A percentile compares a stretch with the other conserved stretches of the same genome.
Evolutionary conservation across 768 basidiomycete species (phyloP).

Genomic region (Termitomyces sp.): DNA sequence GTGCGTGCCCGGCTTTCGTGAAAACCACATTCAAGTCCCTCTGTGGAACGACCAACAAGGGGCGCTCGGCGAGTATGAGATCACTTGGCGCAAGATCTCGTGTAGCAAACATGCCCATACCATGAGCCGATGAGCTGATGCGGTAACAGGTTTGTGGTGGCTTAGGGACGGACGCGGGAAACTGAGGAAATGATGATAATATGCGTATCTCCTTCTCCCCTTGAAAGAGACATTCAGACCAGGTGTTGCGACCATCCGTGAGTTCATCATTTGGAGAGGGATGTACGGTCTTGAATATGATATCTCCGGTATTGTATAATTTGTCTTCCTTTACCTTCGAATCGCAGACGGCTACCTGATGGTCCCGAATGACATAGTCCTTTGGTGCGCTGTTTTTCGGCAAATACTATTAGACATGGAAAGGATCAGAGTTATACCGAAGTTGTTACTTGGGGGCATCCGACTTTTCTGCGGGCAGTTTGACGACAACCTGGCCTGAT

Average conservation of each 20-base stretch:
- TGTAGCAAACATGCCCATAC: conserved; percentile 30
- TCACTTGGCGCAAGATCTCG: conserved; percentile 26
- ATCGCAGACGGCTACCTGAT: too few relatives aligned
- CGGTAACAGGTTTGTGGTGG: neutral
- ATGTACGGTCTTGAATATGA: neutral
- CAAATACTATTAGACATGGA: neutral
- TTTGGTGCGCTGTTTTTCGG: neutral
- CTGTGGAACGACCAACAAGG: conserved; percentile 28
- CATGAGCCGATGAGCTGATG: conserved; percentile 9
- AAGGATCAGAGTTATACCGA: neutral
- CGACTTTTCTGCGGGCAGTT: neutral
- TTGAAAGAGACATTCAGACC: neutral
- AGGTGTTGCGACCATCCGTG: neutral
- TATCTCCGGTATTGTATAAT: neutral
- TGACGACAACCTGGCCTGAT: neutral
- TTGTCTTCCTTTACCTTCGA: too few relatives aligned
- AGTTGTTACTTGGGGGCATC: neutral
- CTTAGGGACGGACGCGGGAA: neutral
- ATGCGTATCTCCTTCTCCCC: neutral
- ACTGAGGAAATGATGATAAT: neutral
- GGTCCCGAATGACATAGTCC: neutral
- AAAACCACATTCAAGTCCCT: neutral
- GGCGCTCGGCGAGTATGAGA: conserved; percentile 34
- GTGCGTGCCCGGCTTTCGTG: too few relatives aligned
- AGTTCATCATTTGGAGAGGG: neutral